Evolutionary conservation across 73 alveolate genomes (phyloP).

Genomic region (Paramecium caudatum): DNA sequence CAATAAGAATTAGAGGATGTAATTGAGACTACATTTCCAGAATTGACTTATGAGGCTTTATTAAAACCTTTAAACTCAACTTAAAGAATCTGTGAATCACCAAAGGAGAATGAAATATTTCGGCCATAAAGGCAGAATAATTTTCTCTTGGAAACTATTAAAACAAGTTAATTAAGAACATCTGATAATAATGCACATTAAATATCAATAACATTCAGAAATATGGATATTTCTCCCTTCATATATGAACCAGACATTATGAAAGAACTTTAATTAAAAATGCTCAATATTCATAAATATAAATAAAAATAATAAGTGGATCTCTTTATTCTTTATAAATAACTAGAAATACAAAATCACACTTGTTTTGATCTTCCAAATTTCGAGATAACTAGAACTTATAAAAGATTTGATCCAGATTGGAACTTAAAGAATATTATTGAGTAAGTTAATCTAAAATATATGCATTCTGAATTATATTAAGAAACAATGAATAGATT

Average conservation of each 20-base stretch:
- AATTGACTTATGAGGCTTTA: conserved; percentile 19
- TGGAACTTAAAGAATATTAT: conserved; percentile 10
- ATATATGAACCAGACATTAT: neutral
- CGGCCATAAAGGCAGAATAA: conserved; percentile 2
- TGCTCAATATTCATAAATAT: conserved; percentile 20
- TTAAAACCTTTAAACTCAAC: conserved; percentile 10
- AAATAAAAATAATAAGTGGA: neutral
- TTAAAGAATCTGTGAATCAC: neutral
- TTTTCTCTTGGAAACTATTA: conserved; percentile 38
- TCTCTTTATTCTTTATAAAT: neutral
- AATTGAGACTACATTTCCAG: neutral
- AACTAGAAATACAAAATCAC: neutral
- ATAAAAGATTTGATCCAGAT: neutral
- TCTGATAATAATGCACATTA: neutral
- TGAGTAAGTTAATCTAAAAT: conserved; percentile 7
- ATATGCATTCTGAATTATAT: conserved; percentile 2
- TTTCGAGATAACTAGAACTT: neutral
- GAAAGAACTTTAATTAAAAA: conserved; percentile 12
- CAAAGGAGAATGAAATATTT: conserved; percentile 5
- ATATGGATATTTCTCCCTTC: neutral
- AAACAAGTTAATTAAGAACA: conserved; percentile 1
- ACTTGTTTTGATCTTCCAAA: neutral
- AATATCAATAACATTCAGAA: neutral
- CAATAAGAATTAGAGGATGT: neutral
- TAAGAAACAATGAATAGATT: neutral